Percentiles rank a stretch among this genome's conserved stretches.
Evolutionary conservation across 192 early-diverging fungal species (phyloP).

Genomic region (Endogone sp.): DNA sequence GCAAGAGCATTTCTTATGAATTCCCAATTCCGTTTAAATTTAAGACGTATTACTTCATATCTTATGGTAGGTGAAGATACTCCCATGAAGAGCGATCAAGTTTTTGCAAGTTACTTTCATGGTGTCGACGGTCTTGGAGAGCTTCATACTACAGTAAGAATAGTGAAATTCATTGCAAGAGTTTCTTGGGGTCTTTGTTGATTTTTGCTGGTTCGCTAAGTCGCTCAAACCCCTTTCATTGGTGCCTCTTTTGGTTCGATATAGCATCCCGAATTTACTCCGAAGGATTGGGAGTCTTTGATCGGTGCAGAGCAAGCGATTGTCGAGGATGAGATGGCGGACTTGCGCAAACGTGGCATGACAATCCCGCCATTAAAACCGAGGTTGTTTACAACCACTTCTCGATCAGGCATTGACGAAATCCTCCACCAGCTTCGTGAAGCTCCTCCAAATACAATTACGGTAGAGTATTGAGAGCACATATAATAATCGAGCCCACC

Average conservation of each 20-base stretch:
- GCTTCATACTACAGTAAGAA: slow-evolving; percentile 30
- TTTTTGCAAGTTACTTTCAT: slow-evolving; percentile 41
- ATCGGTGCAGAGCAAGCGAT: slow-evolving; percentile 16
- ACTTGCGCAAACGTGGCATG: not conserved
- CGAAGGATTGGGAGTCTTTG: not conserved
- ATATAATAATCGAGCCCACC: too few relatives aligned
- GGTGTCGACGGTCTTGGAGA: slow-evolving; percentile 41
- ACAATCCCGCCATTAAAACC: not conserved
- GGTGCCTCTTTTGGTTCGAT: slow-evolving; percentile 8
- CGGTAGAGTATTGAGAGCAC: not conserved
- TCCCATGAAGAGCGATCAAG: slow-evolving; percentile 23
- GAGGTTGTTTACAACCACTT: slow-evolving; percentile 24
- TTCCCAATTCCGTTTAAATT: too few relatives aligned
- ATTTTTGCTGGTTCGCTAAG: not conserved
- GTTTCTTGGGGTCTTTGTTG: slow-evolving; percentile 9
- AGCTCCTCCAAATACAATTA: slow-evolving; percentile 35
- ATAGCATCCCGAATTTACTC: slow-evolving; percentile 5
- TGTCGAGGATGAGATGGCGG: slow-evolving; percentile 11
- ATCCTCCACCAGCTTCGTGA: slow-evolving; percentile 39
- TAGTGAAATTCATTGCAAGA: not conserved
- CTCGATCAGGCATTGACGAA: slow-evolving; percentile 33
- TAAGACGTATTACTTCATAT: too few relatives aligned
- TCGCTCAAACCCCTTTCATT: too few relatives aligned
- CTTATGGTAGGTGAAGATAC: slow-evolving; percentile 30
- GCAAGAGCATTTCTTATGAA: too few relatives aligned